Evolutionary conservation across 306 rosid genomes (phyloP), one percentile per base, ranked within the genome.

Genomic region (Dalbergia cultrata): DNA sequence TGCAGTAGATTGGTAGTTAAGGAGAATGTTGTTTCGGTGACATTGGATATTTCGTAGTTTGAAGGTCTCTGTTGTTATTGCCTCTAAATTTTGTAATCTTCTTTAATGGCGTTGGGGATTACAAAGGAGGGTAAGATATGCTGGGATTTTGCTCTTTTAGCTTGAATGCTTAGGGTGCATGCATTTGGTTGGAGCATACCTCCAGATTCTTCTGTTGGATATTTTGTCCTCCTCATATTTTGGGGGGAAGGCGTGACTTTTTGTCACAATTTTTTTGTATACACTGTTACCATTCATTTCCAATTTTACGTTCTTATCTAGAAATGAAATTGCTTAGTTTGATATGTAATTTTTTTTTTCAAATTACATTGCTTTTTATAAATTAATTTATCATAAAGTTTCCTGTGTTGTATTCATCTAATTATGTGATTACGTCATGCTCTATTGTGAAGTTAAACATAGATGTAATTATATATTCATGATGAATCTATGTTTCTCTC

Each of bases 121-220:
- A 64, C 67, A 57, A 63, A 56, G 59, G 72, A 75, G 78, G n/a
- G 64, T 68, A 64, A 68, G 68, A n/a, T 33, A 43, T 64, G 17
- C 21, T 47, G 16, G 53, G 13, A 60, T 13, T 78, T 4, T 79
- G 18, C 58, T 52, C 26, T 63, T 80, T 67, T 52, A 13, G n/a
- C 50, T 47, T 41, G 14, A 52, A 17, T 34, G 41, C 52, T 45
- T 44, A 62, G 12, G 35, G 9, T 50, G 41, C 14, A 9, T 50
- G 41, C 14, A 53, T 63, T 82, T 82, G 44, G 70, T 35, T 63
- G 34, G 53, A 70, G 63, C 17, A 13, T 54, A 44, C 26, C 68
- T 69, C 13, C 39, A 37, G 50, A 70, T 47, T 62, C 71, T 64
- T 47, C 34, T 9, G 63, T 13, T 45, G 33, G 31, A 69, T 57